A percentile compares a stretch with the other conserved stretches of the same genome.
These are phyloP conservation scores for Pugionium cornutum DNA, from an alignment of 345 rosid genomes.

Conservation along the genomic window DNA sequence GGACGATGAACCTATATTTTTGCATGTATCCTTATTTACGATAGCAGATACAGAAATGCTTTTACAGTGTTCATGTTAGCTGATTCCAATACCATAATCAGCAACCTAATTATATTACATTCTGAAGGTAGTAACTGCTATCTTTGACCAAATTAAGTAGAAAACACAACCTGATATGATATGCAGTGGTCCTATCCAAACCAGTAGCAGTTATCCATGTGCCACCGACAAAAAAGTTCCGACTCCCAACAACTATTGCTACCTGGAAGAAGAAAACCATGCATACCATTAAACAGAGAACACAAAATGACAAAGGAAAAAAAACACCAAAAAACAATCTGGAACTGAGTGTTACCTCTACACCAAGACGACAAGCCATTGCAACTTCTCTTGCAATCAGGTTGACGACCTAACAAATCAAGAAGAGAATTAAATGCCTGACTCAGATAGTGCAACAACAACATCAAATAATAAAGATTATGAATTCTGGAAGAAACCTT, in stretches of 20 bases:
- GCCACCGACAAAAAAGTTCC: conserved; percentile 80
- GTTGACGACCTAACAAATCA: conserved; percentile 59
- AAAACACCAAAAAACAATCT: neutral
- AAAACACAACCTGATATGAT: conserved; percentile 68
- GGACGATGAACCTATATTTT: neutral
- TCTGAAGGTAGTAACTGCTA: conserved; percentile 11
- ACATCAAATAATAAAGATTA: neutral
- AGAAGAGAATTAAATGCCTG: conserved; percentile 16
- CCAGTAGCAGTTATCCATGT: conserved; percentile 81
- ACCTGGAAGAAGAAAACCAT: conserved; percentile 50
- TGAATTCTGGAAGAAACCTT: conserved; percentile 50
- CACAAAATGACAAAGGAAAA: neutral
- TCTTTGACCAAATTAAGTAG: conserved; percentile 11
- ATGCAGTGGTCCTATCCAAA: conserved; percentile 76
- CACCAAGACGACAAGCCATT: conserved; percentile 70
- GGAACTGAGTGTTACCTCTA: conserved; percentile 55
- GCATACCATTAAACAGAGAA: neutral
- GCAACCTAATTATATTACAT: neutral
- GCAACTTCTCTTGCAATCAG: conserved; percentile 79
- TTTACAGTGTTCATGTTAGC: neutral
- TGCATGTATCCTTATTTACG: no score
- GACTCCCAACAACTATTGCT: conserved; percentile 87
- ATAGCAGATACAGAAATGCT: neutral
- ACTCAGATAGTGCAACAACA: conserved; percentile 18
- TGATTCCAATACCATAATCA: neutral